A percentile compares a stretch with the other conserved stretches of the same genome.
These are phyloP conservation scores for Moringa oleifera DNA, from an alignment of 345 rosid species.

Conservation along the genomic window DNA sequence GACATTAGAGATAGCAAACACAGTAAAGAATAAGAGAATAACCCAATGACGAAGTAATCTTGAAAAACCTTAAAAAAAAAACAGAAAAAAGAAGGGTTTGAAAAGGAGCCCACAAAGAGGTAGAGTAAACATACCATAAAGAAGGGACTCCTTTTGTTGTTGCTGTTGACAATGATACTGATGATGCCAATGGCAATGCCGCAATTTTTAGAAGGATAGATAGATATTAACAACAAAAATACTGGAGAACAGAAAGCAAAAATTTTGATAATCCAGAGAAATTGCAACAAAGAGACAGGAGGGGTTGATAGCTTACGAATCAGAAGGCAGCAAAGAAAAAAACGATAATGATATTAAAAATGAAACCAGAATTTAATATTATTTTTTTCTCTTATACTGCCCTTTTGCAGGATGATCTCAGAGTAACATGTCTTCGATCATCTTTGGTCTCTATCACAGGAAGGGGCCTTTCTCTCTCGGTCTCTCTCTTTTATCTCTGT, in stretches of 20 bases:
- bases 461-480: conserved; percentile 5
- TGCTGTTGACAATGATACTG: conserved; percentile 1
- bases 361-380: conserved; percentile 3
- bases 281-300: conserved; percentile 19
- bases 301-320: conserved; percentile 30
- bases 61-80: conserved; percentile 35
- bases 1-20: conserved; percentile 9
- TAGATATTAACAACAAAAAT: too few species aligned
- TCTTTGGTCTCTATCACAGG: conserved; percentile 25
- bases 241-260: not conserved
- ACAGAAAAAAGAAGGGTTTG: conserved; percentile 26
- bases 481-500: not conserved
- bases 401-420: conserved; percentile 60
- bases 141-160: conserved; percentile 6
- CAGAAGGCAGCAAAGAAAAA: conserved; percentile 39
- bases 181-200: not conserved
- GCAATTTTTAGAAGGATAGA: too few species aligned
- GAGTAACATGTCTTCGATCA: conserved; percentile 69
- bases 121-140: not conserved
- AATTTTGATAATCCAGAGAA: conserved; percentile 8
- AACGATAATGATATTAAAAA: conserved; percentile 14
- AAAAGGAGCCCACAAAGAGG: conserved; percentile 13
- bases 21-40: conserved; percentile 34
- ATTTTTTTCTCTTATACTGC: conserved; percentile 40
- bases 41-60: conserved; percentile 56